Evolutionary conservation across 805 yeast species (phyloP), one percentile per base, ranked within the genome.

Genomic region (Ogataea paraovalis): DNA sequence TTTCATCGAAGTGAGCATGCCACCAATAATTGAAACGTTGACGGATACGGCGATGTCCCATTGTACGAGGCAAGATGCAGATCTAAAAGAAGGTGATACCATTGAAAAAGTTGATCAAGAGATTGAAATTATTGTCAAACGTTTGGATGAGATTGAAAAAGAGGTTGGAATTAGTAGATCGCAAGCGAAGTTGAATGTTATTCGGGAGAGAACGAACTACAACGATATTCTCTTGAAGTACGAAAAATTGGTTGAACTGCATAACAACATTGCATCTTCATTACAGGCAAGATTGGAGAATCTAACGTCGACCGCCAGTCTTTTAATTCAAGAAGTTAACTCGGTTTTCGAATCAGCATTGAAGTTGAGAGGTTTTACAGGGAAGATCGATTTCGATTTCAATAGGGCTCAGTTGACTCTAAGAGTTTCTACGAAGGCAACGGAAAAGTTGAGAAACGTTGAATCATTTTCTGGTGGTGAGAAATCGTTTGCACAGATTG

Each of bases 401-500:
- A 70, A 65, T 6, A 68, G 72, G 9, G 72, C 72, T 45, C 69
- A 70, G n/a, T 66, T 87, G 49, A 71, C 74, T 22, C 74, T 86
- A 66, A 66, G 74, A 47, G 87, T 84, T 2, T 75, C 83, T 23
- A 83, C 90, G 0, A 77, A 78, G 49, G 77, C 72, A 43, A 82
- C 78, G 48, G 76, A 74, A 36, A 74, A 75, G 23, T 72, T 78
- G 28, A 73, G 96, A 55, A 80, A 83, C 34, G 88, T 88, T 3
- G 87, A 83, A 54, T 85, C 97, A 0, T 74, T 92, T 22, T 89
- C 97, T 1, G 99, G 99, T 33, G 99, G 99, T 41, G 99, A 94
- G 63, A 91, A 91, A 62, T 89, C 97, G 0, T 92, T 85, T 64
- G 82, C 96, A 0, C 99, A 95, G 64, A 83, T 92, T 52, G 87